phyloP scores from a whole-genome alignment of 441 rosid genomes.

The Adansonia grandidieri region DNA sequence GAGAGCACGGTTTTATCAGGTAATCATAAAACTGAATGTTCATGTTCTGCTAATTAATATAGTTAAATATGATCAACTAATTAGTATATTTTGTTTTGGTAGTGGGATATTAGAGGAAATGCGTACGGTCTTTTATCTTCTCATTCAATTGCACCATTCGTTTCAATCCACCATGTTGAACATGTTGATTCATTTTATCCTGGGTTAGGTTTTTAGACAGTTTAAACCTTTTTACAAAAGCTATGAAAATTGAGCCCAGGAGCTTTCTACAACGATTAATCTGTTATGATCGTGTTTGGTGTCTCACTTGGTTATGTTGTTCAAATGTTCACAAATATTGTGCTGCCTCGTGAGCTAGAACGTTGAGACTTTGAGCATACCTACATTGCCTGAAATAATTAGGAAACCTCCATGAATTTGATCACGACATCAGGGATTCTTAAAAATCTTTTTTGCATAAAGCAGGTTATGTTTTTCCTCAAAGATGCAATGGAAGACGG shows the following conservation, averaged over 20 bases:
- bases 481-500: conserved; percentile 56
- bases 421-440: conserved; percentile 74
- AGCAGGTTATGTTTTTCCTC: conserved; percentile 59
- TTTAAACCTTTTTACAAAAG: conserved; percentile 71
- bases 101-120: conserved; percentile 92
- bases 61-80: background rate
- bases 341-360: conserved; percentile 71
- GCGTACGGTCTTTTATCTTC: conserved; percentile 76
- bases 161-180: conserved; percentile 87
- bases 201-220: conserved; percentile 64
- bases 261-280: conserved; percentile 83
- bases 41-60: background rate
- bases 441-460: conserved; percentile 63
- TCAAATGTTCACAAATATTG: conserved; percentile 71
- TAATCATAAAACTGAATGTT: background rate
- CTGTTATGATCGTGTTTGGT: conserved; percentile 63
- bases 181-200: conserved; percentile 83
- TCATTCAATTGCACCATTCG: conserved; percentile 82
- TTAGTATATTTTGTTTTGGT: conserved; percentile 28
- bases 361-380: conserved; percentile 60
- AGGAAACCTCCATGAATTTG: conserved; percentile 62
- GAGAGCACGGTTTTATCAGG: conserved; percentile 68
- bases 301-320: conserved; percentile 74
- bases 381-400: conserved; percentile 81
- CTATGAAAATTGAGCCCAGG: conserved; percentile 64